Conservation (phyloP, 257 asterid species). For the Solanum chiquidenum region DNA sequence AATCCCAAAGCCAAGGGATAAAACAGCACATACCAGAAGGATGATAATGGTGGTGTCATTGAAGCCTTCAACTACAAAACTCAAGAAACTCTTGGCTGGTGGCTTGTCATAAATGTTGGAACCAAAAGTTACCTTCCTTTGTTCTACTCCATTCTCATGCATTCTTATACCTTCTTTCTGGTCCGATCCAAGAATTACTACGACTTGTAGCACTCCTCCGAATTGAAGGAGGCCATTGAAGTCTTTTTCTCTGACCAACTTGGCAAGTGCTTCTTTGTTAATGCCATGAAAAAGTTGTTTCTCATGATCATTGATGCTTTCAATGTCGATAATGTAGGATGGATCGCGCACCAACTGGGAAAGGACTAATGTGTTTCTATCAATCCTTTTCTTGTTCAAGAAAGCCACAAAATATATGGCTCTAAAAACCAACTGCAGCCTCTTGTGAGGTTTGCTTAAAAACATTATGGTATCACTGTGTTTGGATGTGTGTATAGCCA, state of each 20-base stretch:
- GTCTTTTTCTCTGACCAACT: constrained; percentile 1
- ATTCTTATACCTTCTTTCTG: not conserved
- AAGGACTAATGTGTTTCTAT: not conserved
- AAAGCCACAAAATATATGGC: not conserved
- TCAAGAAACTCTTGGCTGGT: not conserved
- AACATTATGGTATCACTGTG: not conserved
- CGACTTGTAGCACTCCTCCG: constrained; percentile 2
- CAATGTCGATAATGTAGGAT: not conserved
- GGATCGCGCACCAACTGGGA: not conserved
- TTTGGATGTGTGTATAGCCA: not conserved
- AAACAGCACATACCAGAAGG: constrained; percentile 1
- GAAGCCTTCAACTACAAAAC: constrained; percentile 2
- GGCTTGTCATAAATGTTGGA: not conserved
- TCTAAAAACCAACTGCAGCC: not conserved
- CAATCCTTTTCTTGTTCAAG: not conserved
- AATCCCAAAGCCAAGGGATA: constrained; percentile 4
- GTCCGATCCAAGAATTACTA: not conserved
- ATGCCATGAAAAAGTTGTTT: not conserved
- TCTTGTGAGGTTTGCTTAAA: not conserved
- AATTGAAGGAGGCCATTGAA: not conserved
- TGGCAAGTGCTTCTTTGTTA: constrained; percentile 2
- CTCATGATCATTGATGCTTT: not conserved
- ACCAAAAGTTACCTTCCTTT: constrained; percentile 1
- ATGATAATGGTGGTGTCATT: constrained; percentile 4
- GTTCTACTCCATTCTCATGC: not conserved